These are phyloP conservation scores for Kingdonia uniflora DNA, from an alignment of 164 flowering plant species.

Conservation along the genomic window DNA sequence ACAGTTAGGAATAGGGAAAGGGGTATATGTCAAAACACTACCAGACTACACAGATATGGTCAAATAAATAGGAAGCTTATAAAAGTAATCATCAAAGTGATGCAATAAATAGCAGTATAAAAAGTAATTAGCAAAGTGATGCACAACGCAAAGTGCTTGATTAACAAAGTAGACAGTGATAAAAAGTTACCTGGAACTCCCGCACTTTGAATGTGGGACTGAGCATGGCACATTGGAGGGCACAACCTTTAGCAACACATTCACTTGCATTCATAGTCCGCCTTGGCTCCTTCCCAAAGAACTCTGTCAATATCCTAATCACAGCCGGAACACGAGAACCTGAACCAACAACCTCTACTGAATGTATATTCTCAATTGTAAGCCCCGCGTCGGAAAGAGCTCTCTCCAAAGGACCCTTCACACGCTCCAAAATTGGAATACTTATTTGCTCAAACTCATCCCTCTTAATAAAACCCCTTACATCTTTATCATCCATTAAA, in stretches of 20 bases:
- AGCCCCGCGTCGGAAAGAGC: conserved; percentile 78
- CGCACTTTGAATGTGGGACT: conserved; percentile 92
- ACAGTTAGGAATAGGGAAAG: neutral
- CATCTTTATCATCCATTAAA: conserved; percentile 96
- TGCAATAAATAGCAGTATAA: too few relatives aligned
- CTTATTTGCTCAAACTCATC: conserved; percentile 81
- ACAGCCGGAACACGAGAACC: conserved; percentile 88
- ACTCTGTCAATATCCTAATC: conserved; percentile 65
- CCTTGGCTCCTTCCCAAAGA: conserved; percentile 84
- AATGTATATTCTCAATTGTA: conserved; percentile 46
- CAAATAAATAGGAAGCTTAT: too few relatives aligned
- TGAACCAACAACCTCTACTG: conserved; percentile 88
- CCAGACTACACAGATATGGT: too few relatives aligned
- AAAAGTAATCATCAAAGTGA: too few relatives aligned
- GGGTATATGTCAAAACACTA: too few relatives aligned
- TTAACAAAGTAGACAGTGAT: too few relatives aligned
- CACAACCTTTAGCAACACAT: conserved; percentile 83
- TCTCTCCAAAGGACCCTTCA: conserved; percentile 65
- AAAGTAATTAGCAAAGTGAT: too few relatives aligned
- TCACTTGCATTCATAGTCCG: conserved; percentile 97
- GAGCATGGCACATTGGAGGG: conserved; percentile 79
- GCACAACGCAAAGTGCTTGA: too few relatives aligned
- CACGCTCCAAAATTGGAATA: conserved; percentile 71
- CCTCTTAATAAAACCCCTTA: conserved; percentile 69
- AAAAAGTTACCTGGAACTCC: conserved; percentile 63